phyloP scores from a whole-genome alignment of 2,329 filamentous ascomycete species.

The Harringtonia aguacate region DNA sequence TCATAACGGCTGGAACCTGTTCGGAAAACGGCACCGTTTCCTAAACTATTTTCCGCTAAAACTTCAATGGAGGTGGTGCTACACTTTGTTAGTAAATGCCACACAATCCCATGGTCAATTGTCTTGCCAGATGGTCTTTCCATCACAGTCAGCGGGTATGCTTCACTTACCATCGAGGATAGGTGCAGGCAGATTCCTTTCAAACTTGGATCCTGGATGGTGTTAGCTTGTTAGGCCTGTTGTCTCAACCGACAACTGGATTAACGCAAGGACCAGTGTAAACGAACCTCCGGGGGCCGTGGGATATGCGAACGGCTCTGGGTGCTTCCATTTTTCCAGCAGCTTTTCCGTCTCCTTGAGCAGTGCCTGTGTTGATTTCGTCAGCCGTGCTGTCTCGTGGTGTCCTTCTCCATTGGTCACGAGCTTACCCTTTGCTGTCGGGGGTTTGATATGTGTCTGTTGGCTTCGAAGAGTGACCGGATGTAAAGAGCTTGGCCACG shows the following conservation, averaged over 20 bases:
- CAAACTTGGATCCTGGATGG: constrained; percentile 76
- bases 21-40: constrained; percentile 52
- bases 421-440: constrained; percentile 68
- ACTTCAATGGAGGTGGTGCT: constrained; percentile 42
- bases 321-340: constrained; percentile 92
- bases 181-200: constrained; percentile 78
- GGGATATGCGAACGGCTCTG: constrained; percentile 81
- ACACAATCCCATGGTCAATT: too few relatives aligned
- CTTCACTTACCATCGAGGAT: constrained; percentile 65
- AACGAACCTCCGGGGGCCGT: constrained; percentile 85
- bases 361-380: constrained; percentile 47
- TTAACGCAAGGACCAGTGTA: background rate
- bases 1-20: background rate
- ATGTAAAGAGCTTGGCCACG: constrained; percentile 95
- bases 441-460: constrained; percentile 73
- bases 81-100: constrained; percentile 14
- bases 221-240: constrained; percentile 1
- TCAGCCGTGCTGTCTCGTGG: constrained; percentile 5
- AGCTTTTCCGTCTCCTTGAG: constrained; percentile 81
- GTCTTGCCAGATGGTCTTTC: background rate
- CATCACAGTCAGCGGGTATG: background rate
- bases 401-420: background rate
- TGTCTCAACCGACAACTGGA: constrained; percentile 1
- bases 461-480: constrained; percentile 87
- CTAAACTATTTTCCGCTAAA: constrained; percentile 39